Evolutionary conservation across 441 rosid species (phyloP), one percentile per base, ranked within the genome.

Genomic region (Jatropha podagrica): DNA sequence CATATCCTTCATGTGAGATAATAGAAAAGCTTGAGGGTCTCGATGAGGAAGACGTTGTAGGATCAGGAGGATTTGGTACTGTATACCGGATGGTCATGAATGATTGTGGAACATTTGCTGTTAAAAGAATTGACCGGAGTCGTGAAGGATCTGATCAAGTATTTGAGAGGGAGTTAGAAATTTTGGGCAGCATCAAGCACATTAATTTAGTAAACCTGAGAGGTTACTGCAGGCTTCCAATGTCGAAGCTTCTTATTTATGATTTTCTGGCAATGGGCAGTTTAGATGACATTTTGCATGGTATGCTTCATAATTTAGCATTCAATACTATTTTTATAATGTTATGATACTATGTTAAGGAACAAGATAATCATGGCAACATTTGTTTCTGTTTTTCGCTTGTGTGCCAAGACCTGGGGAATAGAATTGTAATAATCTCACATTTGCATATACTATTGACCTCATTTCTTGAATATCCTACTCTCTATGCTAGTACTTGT

Each of bases 41-140:
- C 75, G 92, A 95, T 64, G 95, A 91, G 73, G 96, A 95, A 83
- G 96, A 95, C 83, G 81, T 91, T 54, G 97, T 95, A 5, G 99
- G 99, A 32, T 92, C 99, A 0, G 98, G 99, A 79, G 99, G 99
- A 20, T 95, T 88, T 79, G 99, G 99, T 61, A 95, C 90, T 7
- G 99, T 95, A 4, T 95, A 90, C 74, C 86, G 99, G 46, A 93
- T 95, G 99, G 98, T 93, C 68, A 95, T 93, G 99, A 95, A 95
- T 69, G 98, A 95, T 83, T 91, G 96, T 83, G 97, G 95, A 75
- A 91, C 96, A 23, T 95, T 91, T 90, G 99, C 99, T 66, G 99
- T 95, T 56, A 95, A 95, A 77, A 88, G 91, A 78, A 87, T 95
- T 79, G 99, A 95, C 65, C 84, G 92, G 68, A 84, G 90, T 69